These are phyloP conservation scores for Xylaria digitata DNA, from an alignment of 2,329 filamentous ascomycete species.

Conservation along the genomic window DNA sequence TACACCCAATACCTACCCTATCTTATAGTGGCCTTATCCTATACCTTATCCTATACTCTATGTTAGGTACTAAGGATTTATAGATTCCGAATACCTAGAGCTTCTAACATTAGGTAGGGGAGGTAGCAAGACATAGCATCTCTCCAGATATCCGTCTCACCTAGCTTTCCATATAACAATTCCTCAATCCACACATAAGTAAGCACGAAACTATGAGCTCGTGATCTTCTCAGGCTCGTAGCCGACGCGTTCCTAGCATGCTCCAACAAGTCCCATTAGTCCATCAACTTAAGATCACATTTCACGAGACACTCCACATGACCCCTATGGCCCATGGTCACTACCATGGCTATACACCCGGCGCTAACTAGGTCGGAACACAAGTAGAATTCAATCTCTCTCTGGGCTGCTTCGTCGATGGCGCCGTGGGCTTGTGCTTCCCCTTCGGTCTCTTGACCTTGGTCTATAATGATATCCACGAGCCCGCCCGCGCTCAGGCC, in stretches of 20 bases:
- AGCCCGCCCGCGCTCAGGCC: constrained; percentile 37
- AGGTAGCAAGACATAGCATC: too few species aligned
- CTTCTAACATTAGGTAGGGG: too few species aligned
- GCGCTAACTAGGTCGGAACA: background rate
- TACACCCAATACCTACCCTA: too few species aligned
- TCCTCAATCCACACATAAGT: background rate
- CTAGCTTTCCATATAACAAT: too few species aligned
- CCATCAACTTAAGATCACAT: background rate
- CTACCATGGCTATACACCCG: too few species aligned
- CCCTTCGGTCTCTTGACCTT: constrained; percentile 42
- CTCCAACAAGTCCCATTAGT: too few species aligned
- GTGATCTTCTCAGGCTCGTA: background rate
- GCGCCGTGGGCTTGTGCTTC: constrained; percentile 43
- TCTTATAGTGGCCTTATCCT: too few species aligned
- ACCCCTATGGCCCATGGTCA: too few species aligned
- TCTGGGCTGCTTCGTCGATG: constrained; percentile 36
- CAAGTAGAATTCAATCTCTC: constrained; percentile 24
- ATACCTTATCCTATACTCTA: too few species aligned
- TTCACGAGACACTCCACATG: too few species aligned
- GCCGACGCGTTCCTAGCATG: background rate
- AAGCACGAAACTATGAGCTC: background rate
- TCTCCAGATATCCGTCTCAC: background rate
- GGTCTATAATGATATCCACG: constrained; percentile 39
- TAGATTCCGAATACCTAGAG: too few species aligned
- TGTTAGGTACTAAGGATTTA: too few species aligned